Conservation (phyloP, 495 filamentous ascomycete genomes). For the Trichoderma gamsii region DNA sequence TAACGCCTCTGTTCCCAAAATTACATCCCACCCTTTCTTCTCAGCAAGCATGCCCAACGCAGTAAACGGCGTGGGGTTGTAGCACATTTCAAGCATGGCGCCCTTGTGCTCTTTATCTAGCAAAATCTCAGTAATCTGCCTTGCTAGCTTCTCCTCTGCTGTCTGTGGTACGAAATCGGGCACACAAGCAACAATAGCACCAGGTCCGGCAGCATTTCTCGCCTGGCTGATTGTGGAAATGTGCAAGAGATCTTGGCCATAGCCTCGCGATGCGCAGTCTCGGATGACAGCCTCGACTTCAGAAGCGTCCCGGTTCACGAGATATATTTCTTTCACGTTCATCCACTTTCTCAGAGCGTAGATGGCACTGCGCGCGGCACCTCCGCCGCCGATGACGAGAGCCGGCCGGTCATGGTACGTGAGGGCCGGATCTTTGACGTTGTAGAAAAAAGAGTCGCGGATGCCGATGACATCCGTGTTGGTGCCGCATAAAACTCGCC, state of each 20-base stretch:
- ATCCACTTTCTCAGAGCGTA: constrained; percentile 64
- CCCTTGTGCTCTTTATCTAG: constrained; percentile 50
- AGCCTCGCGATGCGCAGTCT: constrained; percentile 48
- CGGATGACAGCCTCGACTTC: constrained; percentile 60
- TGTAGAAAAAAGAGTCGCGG: constrained; percentile 60
- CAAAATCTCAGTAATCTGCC: constrained; percentile 52
- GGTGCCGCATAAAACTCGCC: constrained; percentile 53
- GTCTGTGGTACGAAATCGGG: constrained; percentile 63
- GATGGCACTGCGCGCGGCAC: constrained; percentile 62
- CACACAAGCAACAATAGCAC: constrained; percentile 59
- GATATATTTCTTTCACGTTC: constrained; percentile 57
- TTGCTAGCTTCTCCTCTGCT: constrained; percentile 49
- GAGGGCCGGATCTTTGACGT: constrained; percentile 31
- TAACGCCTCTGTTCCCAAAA: constrained; percentile 63
- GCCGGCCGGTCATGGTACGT: constrained; percentile 51
- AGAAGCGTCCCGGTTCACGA: constrained; percentile 57
- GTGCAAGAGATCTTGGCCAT: constrained; percentile 46
- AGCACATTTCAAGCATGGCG: constrained; percentile 73
- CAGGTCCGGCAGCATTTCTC: constrained; percentile 47
- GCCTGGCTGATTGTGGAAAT: constrained; percentile 53
- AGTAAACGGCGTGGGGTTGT: constrained; percentile 64
- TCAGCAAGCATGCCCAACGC: constrained; percentile 52
- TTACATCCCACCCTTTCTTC: constrained; percentile 58
- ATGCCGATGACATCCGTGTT: constrained; percentile 75
- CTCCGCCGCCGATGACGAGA: constrained; percentile 60